Evolutionary conservation across 495 filamentous ascomycete species (phyloP).

Genomic region (Tuber borchii): DNA sequence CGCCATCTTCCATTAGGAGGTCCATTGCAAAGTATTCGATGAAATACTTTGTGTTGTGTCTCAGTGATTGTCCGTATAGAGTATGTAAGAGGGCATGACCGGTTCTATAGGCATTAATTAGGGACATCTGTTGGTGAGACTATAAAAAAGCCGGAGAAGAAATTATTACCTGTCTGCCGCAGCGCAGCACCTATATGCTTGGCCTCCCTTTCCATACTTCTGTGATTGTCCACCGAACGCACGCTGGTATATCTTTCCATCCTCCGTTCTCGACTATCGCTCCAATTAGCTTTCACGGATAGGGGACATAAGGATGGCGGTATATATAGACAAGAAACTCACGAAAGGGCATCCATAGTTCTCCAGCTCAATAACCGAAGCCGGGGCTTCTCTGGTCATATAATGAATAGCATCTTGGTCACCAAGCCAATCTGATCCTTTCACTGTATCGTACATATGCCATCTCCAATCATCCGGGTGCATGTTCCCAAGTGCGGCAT

Average conservation of each 20-base stretch:
- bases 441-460: slow-evolving; percentile 99
- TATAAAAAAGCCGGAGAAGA: background rate
- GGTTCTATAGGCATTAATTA: slow-evolving; percentile 52
- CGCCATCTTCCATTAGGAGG: slow-evolving; percentile 91
- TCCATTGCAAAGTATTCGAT: slow-evolving; percentile 98
- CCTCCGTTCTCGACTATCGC: slow-evolving; percentile 72
- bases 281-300: slow-evolving; percentile 9
- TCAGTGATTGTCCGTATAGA: slow-evolving; percentile 91
- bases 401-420: slow-evolving; percentile 99
- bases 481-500: slow-evolving; percentile 93
- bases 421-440: slow-evolving; percentile 96
- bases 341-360: slow-evolving; percentile 93
- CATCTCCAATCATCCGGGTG: slow-evolving; percentile 94
- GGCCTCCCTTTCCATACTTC: slow-evolving; percentile 89
- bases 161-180: slow-evolving; percentile 61
- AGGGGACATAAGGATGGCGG: background rate
- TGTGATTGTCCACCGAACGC: slow-evolving; percentile 96
- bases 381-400: slow-evolving; percentile 93
- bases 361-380: slow-evolving; percentile 87
- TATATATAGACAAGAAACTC: slow-evolving; percentile 12
- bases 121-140: slow-evolving; percentile 10
- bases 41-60: slow-evolving; percentile 98
- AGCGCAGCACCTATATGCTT: slow-evolving; percentile 93
- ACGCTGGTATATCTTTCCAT: slow-evolving; percentile 96
- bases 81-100: slow-evolving; percentile 96